Percentiles rank a stretch among this genome's conserved stretches.
Conservation (phyloP, 208 protist genomes). For the Naegleria gruberi region DNA sequence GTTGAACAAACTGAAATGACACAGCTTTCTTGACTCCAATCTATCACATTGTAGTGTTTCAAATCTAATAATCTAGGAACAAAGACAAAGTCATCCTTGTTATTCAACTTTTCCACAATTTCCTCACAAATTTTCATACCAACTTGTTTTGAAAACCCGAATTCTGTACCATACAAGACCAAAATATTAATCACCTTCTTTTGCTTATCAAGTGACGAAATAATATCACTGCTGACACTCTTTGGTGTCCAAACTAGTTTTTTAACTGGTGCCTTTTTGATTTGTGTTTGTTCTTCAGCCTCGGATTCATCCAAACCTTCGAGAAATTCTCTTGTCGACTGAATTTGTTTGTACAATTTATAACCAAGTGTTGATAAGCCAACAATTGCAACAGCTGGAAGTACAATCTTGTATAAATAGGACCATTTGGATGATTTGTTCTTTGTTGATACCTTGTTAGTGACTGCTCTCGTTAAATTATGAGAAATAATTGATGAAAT, state of each 20-base stretch:
- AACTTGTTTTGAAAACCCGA: not conserved
- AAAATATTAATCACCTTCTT: not conserved
- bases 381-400: not conserved
- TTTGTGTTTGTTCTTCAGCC: not conserved
- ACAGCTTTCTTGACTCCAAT: not conserved
- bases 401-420: not conserved
- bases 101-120: not conserved
- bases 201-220: not conserved
- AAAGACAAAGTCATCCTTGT: not conserved
- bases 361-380: not conserved
- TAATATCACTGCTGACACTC: not conserved
- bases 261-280: not conserved
- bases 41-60: not conserved
- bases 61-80: not conserved
- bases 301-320: no score
- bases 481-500: not conserved
- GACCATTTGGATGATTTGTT: not conserved
- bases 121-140: not conserved
- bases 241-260: not conserved
- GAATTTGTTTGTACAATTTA: not conserved
- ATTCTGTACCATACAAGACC: not conserved
- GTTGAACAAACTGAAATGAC: not conserved
- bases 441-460: not conserved
- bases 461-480: not conserved
- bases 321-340: not conserved